These are phyloP conservation scores for Lecanicillium sp. DNA, from an alignment of 2,329 filamentous ascomycete genomes.

Conservation along the genomic window DNA sequence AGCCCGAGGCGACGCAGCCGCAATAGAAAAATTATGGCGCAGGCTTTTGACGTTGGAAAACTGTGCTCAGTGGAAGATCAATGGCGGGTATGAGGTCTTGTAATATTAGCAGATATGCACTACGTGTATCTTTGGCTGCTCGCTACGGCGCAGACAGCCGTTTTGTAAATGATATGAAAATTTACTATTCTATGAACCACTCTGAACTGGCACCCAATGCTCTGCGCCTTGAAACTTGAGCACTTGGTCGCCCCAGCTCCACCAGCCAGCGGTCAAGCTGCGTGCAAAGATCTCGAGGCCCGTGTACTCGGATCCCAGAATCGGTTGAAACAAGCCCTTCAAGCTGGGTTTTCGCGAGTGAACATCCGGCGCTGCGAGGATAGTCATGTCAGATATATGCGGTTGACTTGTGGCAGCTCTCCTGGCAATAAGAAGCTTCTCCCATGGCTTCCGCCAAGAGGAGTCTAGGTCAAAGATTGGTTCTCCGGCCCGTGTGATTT, in stretches of 20 bases:
- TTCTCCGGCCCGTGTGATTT: conserved; percentile 58
- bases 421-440: conserved; percentile 59
- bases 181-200: conserved; percentile 6
- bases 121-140: conserved; percentile 9
- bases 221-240: conserved; percentile 58
- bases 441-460: conserved; percentile 67
- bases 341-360: conserved; percentile 76
- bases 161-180: conserved; percentile 15
- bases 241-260: conserved; percentile 69
- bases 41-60: too few relatives aligned
- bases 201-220: conserved; percentile 33
- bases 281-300: conserved; percentile 74
- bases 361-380: conserved; percentile 64
- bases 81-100: conserved; percentile 5
- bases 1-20: conserved; percentile 3
- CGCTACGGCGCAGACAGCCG: conserved; percentile 3
- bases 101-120: conserved; percentile 9
- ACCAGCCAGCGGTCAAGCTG: conserved; percentile 68
- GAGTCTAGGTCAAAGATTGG: conserved; percentile 55
- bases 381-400: conserved; percentile 37
- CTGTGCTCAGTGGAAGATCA: conserved; percentile 2
- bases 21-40: not conserved
- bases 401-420: conserved; percentile 22
- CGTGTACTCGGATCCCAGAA: conserved; percentile 42
- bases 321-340: conserved; percentile 47